Conservation (phyloP, 805 yeast species). For the Schwanniomyces pseudopolymorphus region DNA sequence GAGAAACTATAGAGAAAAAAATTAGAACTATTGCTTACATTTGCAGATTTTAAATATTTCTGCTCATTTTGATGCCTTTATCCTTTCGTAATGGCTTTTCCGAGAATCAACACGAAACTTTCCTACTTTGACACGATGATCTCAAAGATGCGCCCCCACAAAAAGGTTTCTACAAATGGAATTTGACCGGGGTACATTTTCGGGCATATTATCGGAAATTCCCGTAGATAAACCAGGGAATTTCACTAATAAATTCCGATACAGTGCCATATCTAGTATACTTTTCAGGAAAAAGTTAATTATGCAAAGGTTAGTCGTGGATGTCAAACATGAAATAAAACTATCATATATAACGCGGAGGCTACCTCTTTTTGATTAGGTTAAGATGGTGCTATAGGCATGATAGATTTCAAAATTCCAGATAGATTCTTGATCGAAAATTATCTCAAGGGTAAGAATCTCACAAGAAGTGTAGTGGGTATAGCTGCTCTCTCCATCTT, state of each 20-base stretch:
- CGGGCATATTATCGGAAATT: not conserved
- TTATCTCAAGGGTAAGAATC: constrained; percentile 2
- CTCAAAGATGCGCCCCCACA: not conserved
- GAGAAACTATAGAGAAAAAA: not conserved
- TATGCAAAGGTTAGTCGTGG: not conserved
- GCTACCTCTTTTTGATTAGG: no score
- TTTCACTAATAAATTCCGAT: no score
- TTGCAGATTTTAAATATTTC: not conserved
- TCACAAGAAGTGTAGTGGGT: constrained; percentile 5
- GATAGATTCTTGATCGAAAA: constrained; percentile 6
- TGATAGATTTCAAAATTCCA: not conserved
- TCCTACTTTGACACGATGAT: not conserved
- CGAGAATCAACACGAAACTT: not conserved
- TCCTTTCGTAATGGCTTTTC: not conserved
- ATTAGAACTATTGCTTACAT: not conserved
- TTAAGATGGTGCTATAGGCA: not conserved
- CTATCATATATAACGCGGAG: not conserved
- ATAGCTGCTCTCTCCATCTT: constrained; percentile 31
- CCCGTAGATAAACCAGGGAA: no score
- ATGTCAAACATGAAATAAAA: not conserved
- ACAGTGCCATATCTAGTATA: no score
- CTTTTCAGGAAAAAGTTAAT: not conserved
- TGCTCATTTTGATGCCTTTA: not conserved
- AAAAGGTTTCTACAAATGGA: not conserved
- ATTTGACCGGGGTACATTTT: not conserved